Conservation (phyloP, 2,329 filamentous ascomycete species). For the Diplodia mutila region DNA sequence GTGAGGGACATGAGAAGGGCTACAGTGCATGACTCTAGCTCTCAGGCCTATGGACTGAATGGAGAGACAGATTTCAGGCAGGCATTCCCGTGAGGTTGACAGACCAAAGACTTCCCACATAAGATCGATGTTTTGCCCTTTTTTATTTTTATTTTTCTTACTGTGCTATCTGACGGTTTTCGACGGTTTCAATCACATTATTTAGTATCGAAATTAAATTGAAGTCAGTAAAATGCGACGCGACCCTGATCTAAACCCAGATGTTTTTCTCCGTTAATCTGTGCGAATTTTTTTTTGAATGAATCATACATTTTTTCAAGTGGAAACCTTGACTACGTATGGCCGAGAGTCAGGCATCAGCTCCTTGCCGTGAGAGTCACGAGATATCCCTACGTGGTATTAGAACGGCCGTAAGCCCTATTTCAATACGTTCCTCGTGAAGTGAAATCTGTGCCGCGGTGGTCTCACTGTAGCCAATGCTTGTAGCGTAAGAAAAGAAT, state of each 20-base stretch:
- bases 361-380: not conserved
- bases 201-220: not conserved
- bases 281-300: not conserved
- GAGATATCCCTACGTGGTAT: not conserved
- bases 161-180: not conserved
- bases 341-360: not conserved
- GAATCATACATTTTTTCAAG: not conserved
- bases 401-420: not conserved
- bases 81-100: not conserved
- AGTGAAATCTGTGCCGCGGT: not conserved
- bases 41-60: constrained; percentile 51
- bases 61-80: constrained; percentile 18
- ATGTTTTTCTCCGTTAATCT: not conserved
- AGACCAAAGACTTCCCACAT: not conserved
- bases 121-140: not conserved
- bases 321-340: not conserved
- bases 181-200: not conserved
- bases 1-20: constrained; percentile 59
- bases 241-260: not conserved
- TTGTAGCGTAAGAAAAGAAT: constrained; percentile 27
- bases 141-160: not conserved
- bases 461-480: not conserved
- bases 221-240: no score
- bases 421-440: not conserved
- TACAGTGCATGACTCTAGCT: constrained; percentile 57